Conservation (phyloP, 1,284 basidiomycete genomes). For the Hymenochaete sp. region DNA sequence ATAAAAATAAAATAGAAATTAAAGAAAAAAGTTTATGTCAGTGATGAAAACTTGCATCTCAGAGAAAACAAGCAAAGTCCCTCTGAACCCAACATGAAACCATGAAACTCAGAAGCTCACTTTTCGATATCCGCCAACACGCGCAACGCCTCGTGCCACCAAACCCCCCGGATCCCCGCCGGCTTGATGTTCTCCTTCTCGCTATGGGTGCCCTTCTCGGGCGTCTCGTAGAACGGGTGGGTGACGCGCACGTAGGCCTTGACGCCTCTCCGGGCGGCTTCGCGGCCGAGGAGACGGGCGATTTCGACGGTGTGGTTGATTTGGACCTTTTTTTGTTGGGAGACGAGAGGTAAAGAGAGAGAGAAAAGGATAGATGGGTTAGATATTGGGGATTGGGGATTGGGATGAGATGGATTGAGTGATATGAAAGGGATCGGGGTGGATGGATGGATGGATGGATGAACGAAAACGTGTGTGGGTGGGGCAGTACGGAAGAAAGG, state of each 20-base stretch:
- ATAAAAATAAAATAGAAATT: conserved; percentile 1
- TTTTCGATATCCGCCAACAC: conserved; percentile 65
- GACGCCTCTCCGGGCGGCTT: conserved; percentile 58
- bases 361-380: background rate
- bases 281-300: conserved; percentile 57
- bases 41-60: background rate
- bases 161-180: conserved; percentile 62
- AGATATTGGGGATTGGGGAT: too few species aligned
- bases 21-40: background rate
- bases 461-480: too few species aligned
- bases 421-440: too few species aligned
- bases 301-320: conserved; percentile 72
- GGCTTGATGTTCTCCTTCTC: conserved; percentile 77
- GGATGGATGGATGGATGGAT: too few species aligned
- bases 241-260: conserved; percentile 75
- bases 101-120: conserved; percentile 32
- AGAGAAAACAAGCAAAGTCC: background rate
- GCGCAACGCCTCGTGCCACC: conserved; percentile 86
- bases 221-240: conserved; percentile 76
- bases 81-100: background rate
- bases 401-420: too few species aligned
- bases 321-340: conserved; percentile 45
- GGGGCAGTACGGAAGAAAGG: background rate
- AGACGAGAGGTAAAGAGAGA: background rate
- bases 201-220: conserved; percentile 52